Evolutionary conservation across 768 basidiomycete species (phyloP), one percentile per base, ranked within the genome.

Genomic region (Amanita fuliginea): DNA sequence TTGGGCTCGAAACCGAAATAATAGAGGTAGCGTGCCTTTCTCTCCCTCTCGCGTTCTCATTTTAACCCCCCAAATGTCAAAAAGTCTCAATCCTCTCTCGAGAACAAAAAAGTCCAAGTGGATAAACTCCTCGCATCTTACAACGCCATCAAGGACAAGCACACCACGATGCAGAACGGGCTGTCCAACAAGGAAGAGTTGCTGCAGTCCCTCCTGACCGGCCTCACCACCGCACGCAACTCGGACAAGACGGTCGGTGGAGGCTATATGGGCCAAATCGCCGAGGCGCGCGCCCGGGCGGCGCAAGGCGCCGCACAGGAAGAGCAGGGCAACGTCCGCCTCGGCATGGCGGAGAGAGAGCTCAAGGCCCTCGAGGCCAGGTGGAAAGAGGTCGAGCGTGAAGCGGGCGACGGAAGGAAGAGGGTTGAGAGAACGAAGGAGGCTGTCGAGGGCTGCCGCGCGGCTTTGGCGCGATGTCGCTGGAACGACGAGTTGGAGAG

Each of bases 181-280:
- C 74, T 95, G 7, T 62, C 75, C 11, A 85, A 79, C 16, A 76
- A 83, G 13, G 94, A 98, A 64, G 90, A 93, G 57, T 83, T 98
- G n/a, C 74, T 98, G 0, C 95, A 98, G 63, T 90, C 91, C 0
- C 80, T 98, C 16, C 73, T 95, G 42, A 98, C 95, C 0, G 96
- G 96, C 39, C 78, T 97, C 8, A 81, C 92, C 1, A 84, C 86
- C 3, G 74, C 69, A 35, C 74, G 75, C 45, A 65, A 24, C 21
- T 42, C 41, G 3, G 44, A 43, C 13, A 51, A 46, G 13, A 81
- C 80, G 35, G 76, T 80, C 14, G 77, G 80, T 8, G 91, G 93
- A 2, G 96, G 96, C 0, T 98, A 97, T 64, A 85, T 98, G 81
- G 96, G 93, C 16, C 94, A 97, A 62, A 77, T 99, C 36, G 87